Percentiles rank a stretch among this genome's conserved stretches.
Evolutionary conservation across 495 filamentous ascomycete species (phyloP).

Genomic region (Letharia columbiana): DNA sequence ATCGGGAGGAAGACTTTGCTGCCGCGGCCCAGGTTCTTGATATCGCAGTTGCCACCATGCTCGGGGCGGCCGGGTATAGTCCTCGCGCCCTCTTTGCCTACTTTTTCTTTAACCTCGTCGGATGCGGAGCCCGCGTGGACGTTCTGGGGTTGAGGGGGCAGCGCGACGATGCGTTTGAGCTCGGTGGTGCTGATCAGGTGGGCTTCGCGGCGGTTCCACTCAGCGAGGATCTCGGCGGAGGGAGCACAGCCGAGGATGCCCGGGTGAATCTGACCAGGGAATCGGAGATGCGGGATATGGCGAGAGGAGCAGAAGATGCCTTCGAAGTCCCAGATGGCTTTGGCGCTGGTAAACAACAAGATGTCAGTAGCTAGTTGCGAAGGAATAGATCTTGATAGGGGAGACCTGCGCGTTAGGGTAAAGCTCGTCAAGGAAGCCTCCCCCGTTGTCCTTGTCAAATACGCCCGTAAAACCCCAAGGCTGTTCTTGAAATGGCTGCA

Average conservation of each 20-base stretch:
- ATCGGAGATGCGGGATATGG: constrained; percentile 83
- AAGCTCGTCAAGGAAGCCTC: constrained; percentile 83
- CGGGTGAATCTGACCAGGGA: constrained; percentile 88
- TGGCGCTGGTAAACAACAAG: constrained; percentile 48
- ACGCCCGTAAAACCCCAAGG: constrained; percentile 92
- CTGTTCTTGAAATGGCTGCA: constrained; percentile 77
- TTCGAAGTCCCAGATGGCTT: constrained; percentile 97
- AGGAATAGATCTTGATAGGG: not conserved
- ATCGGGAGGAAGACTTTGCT: constrained; percentile 87
- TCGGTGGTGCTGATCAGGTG: constrained; percentile 63
- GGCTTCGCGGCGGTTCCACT: constrained; percentile 75
- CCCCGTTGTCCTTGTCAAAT: constrained; percentile 76
- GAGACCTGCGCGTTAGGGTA: constrained; percentile 66
- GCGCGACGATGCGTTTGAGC: constrained; percentile 67
- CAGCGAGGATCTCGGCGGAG: constrained; percentile 55
- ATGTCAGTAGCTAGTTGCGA: not conserved
- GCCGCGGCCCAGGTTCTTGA: constrained; percentile 82
- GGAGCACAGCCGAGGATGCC: constrained; percentile 91
- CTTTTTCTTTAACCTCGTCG: constrained; percentile 54
- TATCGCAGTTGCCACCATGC: constrained; percentile 66
- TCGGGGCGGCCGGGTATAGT: constrained; percentile 65
- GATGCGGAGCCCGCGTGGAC: constrained; percentile 62
- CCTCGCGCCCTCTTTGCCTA: constrained; percentile 80
- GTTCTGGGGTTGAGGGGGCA: constrained; percentile 62
- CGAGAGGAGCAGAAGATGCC: constrained; percentile 87